Base-by-base conservation (phyloP, 768 basidiomycete genomes). In the Boletus edulis region DNA sequence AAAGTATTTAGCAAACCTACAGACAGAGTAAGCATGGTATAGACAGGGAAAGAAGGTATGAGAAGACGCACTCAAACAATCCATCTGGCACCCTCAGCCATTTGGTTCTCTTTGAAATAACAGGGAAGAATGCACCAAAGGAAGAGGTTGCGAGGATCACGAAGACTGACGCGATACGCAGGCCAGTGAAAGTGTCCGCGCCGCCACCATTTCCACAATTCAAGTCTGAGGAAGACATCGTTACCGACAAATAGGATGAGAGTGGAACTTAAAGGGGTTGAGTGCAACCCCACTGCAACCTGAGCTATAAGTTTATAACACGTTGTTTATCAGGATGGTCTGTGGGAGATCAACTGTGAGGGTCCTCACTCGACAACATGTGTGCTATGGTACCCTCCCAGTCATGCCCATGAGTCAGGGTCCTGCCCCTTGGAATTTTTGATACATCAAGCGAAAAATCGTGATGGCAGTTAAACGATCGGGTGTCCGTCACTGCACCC, bases 1-100 rank as follows among this genome's bases (percentile, higher is more conserved):
- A 71, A 95, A 94, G 69, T 87, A 93, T 71, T 92, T 94, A 32
- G 89, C 86, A 67, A 94, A 91, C 48, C 88, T 89, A 54, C 18
- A 22, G 17, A 40, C 10, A 31, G 27, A 44, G 51, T 65, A 12
- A 63, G 49, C 4, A 59, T 11, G n/a, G 31, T 8, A 14, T 3
- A 15, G 5, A 27, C 13, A 17, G n/a, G n/a, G 15, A 47, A 2
- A 20, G 15, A 47, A 2, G 3, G 11, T 11, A 40, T 4, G n/a
- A 37, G n/a, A 39, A 38, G 20, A 59, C 87, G 29, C 51, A 91
- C 90, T 94, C 86, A 56, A 89, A 93, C 3, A 86, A 70, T 37
- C 67, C 53, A 46, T 6, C 47, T 39, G 63, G 57, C 39, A 66
- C 58, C 45, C 70, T 75, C 12, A 90, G 54, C 75, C 77, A 77